Evolutionary conservation across 192 early-diverging fungal species (phyloP), one percentile per base, ranked within the genome.

Genomic region (Jimgerdemannia lactiflua): DNA sequence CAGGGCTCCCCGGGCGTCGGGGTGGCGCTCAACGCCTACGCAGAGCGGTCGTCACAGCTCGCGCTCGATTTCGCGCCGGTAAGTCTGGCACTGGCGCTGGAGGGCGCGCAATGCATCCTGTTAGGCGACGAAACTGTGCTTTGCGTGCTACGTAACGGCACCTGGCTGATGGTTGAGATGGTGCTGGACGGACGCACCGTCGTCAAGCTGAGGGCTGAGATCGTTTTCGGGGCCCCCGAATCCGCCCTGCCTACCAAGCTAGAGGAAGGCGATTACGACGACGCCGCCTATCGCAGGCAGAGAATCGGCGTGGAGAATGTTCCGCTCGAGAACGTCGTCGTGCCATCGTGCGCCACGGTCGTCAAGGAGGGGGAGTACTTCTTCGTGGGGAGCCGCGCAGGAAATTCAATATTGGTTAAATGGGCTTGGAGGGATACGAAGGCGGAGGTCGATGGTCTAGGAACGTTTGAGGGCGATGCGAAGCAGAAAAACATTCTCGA

Each of bases 1-100:
- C 95, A 98, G 83, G 95, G 89, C 67, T 85, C 93, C 8, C 86
- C 92, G n/a, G 91, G 94, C 43, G 85, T 94, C 41, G 90, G 87
- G 17, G 86, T 89, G 4, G 90, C 91, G 1, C 89, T 94, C 18
- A 96, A 94, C 75, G 88, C 84, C 18, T 97, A 94, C 63, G 86
- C 86, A 29, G 77, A 77, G 1, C 68, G 78, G 17, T 82, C 87
- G 69, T 84, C 83, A 0, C 81, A 82, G 66, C 89, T 83, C 66
- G 82, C 90, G 0, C 83, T 86, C 69, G 83, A 84, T 43, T 42
- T 44, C 40, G 75, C 81, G 72, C 78, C 71, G 43, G 86, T 89
- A 71, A 77, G 79, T 39, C 81, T 96, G 43, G 94, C 89, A 4
- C 76, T 98, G 10, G 83, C 86, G 4, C 80, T 99, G 18, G 94